phyloP scores from a whole-genome alignment of 2,329 filamentous ascomycete genomes.

The Pestalotiopsis sp. region DNA sequence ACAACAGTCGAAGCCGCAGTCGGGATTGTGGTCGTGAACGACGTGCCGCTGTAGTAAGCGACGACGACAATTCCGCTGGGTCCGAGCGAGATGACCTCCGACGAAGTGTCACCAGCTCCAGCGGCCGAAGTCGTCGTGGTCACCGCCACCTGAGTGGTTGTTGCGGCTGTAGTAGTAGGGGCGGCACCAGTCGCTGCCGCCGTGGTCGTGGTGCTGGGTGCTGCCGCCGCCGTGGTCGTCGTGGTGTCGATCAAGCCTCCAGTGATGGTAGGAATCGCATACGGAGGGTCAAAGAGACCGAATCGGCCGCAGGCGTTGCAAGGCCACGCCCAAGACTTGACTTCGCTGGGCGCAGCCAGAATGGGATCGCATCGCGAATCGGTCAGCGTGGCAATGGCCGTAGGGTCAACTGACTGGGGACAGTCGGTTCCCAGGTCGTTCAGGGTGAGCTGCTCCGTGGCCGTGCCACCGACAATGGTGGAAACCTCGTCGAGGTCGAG shows the following conservation, averaged over 20 bases:
- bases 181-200: slow-evolving; percentile 16
- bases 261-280: slow-evolving; percentile 37
- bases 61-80: slow-evolving; percentile 15
- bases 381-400: slow-evolving; percentile 30
- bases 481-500: slow-evolving; percentile 37
- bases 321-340: slow-evolving; percentile 37
- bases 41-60: slow-evolving; percentile 14
- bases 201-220: slow-evolving; percentile 18
- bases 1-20: slow-evolving; percentile 9
- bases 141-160: neutral
- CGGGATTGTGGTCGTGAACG: slow-evolving; percentile 15
- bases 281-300: slow-evolving; percentile 42
- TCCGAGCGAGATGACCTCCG: slow-evolving; percentile 2
- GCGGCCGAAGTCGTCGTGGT: neutral
- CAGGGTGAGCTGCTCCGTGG: slow-evolving; percentile 34
- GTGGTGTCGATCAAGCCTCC: slow-evolving; percentile 28
- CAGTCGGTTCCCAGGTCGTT: slow-evolving; percentile 37
- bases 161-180: slow-evolving; percentile 12
- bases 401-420: slow-evolving; percentile 27
- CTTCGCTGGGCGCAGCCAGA: slow-evolving; percentile 31
- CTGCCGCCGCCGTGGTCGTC: slow-evolving; percentile 18
- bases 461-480: slow-evolving; percentile 30
- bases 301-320: slow-evolving; percentile 37
- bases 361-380: slow-evolving; percentile 35
- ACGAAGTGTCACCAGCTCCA: neutral